Conservation (phyloP, 1,284 basidiomycete species). For the Gastroboletus turbinatus region DNA sequence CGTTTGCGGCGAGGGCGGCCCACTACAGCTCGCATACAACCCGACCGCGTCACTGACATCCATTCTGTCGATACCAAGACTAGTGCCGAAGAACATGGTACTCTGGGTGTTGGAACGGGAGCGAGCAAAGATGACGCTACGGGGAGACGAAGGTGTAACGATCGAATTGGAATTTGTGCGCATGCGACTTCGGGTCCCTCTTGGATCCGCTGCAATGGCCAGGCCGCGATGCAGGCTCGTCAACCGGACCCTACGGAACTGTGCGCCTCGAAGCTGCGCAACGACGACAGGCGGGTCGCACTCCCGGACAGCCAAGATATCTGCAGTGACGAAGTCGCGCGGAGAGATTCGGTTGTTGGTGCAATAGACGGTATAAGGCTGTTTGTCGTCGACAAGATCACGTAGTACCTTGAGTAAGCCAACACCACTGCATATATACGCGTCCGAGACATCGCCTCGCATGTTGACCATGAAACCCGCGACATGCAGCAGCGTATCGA, state of each 20-base stretch:
- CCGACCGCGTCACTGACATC: slow-evolving; percentile 2
- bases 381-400: slow-evolving; percentile 40
- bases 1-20: slow-evolving; percentile 38
- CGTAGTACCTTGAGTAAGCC: slow-evolving; percentile 47
- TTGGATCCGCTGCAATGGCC: slow-evolving; percentile 32
- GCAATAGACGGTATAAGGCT: slow-evolving; percentile 53
- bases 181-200: slow-evolving; percentile 11
- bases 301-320: slow-evolving; percentile 49
- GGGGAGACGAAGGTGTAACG: slow-evolving; percentile 25
- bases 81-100: slow-evolving; percentile 9
- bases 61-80: slow-evolving; percentile 5
- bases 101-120: slow-evolving; percentile 30
- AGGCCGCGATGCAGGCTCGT: slow-evolving; percentile 48
- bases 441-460: slow-evolving; percentile 48
- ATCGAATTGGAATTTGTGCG: slow-evolving; percentile 32
- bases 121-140: slow-evolving; percentile 29
- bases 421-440: slow-evolving; percentile 61
- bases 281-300: slow-evolving; percentile 42
- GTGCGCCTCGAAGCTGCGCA: slow-evolving; percentile 53
- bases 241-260: slow-evolving; percentile 54
- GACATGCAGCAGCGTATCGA: slow-evolving; percentile 65
- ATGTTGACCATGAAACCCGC: slow-evolving; percentile 70
- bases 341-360: slow-evolving; percentile 44
- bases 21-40: slow-evolving; percentile 20
- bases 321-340: slow-evolving; percentile 43